Evolutionary conservation across 1,284 basidiomycete species (phyloP), one percentile per base, ranked within the genome.

Genomic region (Fomitiporia mediterranea): DNA sequence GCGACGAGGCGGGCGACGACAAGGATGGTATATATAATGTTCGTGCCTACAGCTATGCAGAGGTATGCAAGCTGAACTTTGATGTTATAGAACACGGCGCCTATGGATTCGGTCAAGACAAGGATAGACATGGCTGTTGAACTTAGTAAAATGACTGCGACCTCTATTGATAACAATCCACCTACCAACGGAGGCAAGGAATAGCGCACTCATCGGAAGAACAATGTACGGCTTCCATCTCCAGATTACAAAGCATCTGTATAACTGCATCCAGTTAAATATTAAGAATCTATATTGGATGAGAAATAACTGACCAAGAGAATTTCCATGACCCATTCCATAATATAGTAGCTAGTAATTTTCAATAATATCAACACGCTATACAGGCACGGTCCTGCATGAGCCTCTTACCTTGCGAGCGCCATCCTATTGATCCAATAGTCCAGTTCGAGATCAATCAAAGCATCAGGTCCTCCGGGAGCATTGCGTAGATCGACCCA

Each of bases 1-100:
- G 35, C 8, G 39, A 65, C 50, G 4, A 71, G 64, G 37, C 65
- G 66, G 0, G 54, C 60, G 0, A 61, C 57, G 39, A 70, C 64
- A 21, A 72, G 62, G 35, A 68, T 17, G 2, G 69, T 70, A 37
- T 66, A 69, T 19, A 64, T n/a, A 21, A 71, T 23, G 51, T 65
- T 69, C 32, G 65, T 54, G 17, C 66, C 63, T 15, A 67, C 54
- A 25, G 71, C 61, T 3, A 71, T 59, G 42, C 46, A 62, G 37
- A 72, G 61, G 48, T 67, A 70, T 5, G 60, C 63, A 13, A 70
- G 61, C 44, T 69, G 59, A 2, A 55, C 32, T 28, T 62, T 56
- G 51, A 66, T 61, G 54, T 66, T 60, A 52, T 63, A 63, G 59
- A 70, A 68, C 17, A 62, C 37, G 4, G 59, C 55, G 17, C 60